Percentiles rank a stretch among this genome's conserved stretches.
Evolutionary conservation across 1,284 basidiomycete genomes (phyloP).

Genomic region (Marasmius tenuissimus): DNA sequence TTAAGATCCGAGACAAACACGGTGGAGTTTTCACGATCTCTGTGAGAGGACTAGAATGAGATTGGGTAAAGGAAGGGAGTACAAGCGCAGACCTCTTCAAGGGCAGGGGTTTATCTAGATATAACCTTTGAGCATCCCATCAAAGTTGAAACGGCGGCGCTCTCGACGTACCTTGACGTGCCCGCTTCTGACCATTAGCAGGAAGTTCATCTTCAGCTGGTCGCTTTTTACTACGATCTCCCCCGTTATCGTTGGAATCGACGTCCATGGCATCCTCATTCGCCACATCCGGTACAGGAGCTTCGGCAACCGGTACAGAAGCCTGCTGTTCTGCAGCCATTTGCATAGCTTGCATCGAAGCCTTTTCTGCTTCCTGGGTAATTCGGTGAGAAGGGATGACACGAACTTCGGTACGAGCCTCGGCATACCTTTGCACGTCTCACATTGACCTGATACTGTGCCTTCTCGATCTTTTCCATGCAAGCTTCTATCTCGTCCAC

Average conservation of each 20-base stretch:
- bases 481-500: conserved; percentile 70
- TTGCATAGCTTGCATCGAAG: conserved; percentile 52
- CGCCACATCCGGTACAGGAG: conserved; percentile 21
- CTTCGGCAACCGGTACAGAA: conserved; percentile 34
- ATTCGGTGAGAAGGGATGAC: background rate
- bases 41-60: conserved; percentile 26
- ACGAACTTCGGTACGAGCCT: background rate
- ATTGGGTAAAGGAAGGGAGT: background rate
- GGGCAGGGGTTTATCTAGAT: conserved; percentile 43
- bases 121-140: conserved; percentile 11
- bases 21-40: conserved; percentile 95
- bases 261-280: conserved; percentile 51
- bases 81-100: conserved; percentile 58
- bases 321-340: conserved; percentile 47
- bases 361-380: conserved; percentile 59
- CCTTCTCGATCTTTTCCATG: conserved; percentile 65
- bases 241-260: conserved; percentile 31
- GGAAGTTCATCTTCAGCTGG: conserved; percentile 55
- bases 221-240: conserved; percentile 52
- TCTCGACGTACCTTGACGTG: conserved; percentile 50
- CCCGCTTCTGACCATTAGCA: conserved; percentile 53
- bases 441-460: conserved; percentile 60
- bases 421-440: conserved; percentile 64
- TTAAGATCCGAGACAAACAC: conserved; percentile 84
- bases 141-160: background rate